A percentile compares a stretch with the other conserved stretches of the same genome.
phyloP scores from a whole-genome alignment of 768 basidiomycete species.

The Boletellus sp. region DNA sequence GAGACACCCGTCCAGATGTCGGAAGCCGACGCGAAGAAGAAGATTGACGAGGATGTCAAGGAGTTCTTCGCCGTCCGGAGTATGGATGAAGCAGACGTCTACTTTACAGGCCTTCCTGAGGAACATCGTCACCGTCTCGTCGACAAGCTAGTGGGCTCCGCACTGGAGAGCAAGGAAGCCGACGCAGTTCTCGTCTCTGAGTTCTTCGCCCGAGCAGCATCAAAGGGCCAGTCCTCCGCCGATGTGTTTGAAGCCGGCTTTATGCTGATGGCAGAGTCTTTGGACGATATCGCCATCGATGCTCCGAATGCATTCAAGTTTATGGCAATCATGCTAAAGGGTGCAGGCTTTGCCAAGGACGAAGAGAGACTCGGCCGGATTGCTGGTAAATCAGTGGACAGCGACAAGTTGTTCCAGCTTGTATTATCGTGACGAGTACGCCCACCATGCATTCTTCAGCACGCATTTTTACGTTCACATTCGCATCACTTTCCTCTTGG shows the following conservation, averaged over 20 bases:
- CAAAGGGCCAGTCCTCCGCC: conserved; percentile 55
- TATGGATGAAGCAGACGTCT: conserved; percentile 82
- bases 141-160: conserved; percentile 67
- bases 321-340: conserved; percentile 72
- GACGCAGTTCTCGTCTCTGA: conserved; percentile 76
- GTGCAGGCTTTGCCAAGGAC: conserved; percentile 55
- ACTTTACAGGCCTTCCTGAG: conserved; percentile 72
- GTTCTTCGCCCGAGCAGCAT: conserved; percentile 61
- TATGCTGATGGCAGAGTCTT: conserved; percentile 59
- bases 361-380: conserved; percentile 55
- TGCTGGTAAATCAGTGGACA: conserved; percentile 57
- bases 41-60: conserved; percentile 77
- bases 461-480: conserved; percentile 3
- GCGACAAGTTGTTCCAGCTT: conserved; percentile 56
- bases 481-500: conserved; percentile 13
- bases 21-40: conserved; percentile 64
- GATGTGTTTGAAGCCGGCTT: conserved; percentile 76
- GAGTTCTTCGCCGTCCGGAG: conserved; percentile 86
- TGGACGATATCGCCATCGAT: conserved; percentile 89
- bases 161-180: conserved; percentile 77
- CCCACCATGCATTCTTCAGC: conserved; percentile 10
- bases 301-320: conserved; percentile 80
- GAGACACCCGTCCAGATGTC: conserved; percentile 50
- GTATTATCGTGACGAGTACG: conserved; percentile 39
- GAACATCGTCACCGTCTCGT: conserved; percentile 64